Conservation (phyloP, 2,329 filamentous ascomycete species). For the Aspergillus sp. region DNA sequence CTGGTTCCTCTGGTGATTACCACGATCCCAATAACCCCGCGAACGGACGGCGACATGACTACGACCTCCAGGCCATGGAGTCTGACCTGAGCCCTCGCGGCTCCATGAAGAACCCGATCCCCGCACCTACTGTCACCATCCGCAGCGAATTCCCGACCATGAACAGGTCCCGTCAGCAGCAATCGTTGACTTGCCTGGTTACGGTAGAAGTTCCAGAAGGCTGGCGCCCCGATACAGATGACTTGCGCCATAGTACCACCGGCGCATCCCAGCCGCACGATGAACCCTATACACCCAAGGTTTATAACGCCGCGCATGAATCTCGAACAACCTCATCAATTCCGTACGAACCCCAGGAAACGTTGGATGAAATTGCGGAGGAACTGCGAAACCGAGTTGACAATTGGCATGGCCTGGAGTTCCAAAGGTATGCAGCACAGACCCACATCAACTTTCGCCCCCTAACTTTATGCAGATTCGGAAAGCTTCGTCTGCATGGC, state of each 20-base stretch:
- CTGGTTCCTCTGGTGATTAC: slow-evolving; percentile 74
- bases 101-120: slow-evolving; percentile 78
- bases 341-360: slow-evolving; percentile 72
- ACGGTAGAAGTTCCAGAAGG: slow-evolving; percentile 91
- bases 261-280: slow-evolving; percentile 47
- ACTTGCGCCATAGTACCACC: slow-evolving; percentile 58
- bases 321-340: slow-evolving; percentile 52
- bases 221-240: slow-evolving; percentile 82
- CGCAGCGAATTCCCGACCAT: slow-evolving; percentile 96
- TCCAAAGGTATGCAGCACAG: slow-evolving; percentile 60
- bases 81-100: slow-evolving; percentile 71
- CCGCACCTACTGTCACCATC: slow-evolving; percentile 85
- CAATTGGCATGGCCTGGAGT: slow-evolving; percentile 97
- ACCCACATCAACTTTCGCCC: neutral
- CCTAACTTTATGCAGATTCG: slow-evolving; percentile 63
- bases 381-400: slow-evolving; percentile 84
- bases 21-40: slow-evolving; percentile 69
- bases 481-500: slow-evolving; percentile 84
- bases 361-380: slow-evolving; percentile 81
- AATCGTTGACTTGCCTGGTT: slow-evolving; percentile 88
- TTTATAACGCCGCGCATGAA: slow-evolving; percentile 40
- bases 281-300: slow-evolving; percentile 54
- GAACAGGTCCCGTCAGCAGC: slow-evolving; percentile 86
- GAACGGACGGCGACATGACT: slow-evolving; percentile 75
- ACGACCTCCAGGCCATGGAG: slow-evolving; percentile 95